Conservation (phyloP, 1,139 yeast genomes). For the Diutina neorugosa region DNA sequence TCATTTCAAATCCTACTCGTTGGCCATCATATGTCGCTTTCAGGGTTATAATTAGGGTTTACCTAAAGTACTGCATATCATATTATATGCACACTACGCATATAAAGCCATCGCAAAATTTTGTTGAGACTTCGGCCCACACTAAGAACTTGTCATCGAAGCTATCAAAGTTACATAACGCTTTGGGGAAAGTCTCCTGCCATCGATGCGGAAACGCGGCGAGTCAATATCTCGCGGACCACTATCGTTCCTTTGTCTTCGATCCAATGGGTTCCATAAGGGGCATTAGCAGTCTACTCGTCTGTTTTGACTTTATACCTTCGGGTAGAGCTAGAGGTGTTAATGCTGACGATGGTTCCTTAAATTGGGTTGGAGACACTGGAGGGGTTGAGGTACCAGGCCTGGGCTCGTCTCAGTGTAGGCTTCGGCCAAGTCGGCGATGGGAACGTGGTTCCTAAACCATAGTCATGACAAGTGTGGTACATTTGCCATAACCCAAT, state of each 20-base stretch:
- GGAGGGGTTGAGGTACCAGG: not conserved
- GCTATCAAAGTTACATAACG: conserved; percentile 2
- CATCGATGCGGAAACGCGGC: conserved; percentile 4
- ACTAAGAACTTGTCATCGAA: not conserved
- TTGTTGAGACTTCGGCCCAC: not conserved
- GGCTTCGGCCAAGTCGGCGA: conserved; percentile 4
- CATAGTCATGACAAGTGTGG: conserved; percentile 3
- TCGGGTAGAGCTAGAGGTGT: not conserved
- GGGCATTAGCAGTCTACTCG: not conserved
- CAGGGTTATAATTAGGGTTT: not conserved
- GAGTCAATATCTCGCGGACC: not conserved
- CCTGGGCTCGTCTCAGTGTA: conserved; percentile 1
- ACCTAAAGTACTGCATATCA: not conserved
- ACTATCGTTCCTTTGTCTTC: not conserved
- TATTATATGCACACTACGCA: not conserved
- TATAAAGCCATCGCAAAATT: not conserved
- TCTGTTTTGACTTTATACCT: not conserved
- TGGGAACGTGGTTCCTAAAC: conserved; percentile 3
- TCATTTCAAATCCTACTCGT: not conserved
- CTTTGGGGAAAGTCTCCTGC: conserved; percentile 5
- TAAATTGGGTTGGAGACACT: not conserved
- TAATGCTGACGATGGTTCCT: not conserved
- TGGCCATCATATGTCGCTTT: not conserved
- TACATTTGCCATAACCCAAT: not conserved
- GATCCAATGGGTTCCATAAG: not conserved